Conservation (phyloP, 164 flowering plant genomes). For the Piper longum region DNA sequence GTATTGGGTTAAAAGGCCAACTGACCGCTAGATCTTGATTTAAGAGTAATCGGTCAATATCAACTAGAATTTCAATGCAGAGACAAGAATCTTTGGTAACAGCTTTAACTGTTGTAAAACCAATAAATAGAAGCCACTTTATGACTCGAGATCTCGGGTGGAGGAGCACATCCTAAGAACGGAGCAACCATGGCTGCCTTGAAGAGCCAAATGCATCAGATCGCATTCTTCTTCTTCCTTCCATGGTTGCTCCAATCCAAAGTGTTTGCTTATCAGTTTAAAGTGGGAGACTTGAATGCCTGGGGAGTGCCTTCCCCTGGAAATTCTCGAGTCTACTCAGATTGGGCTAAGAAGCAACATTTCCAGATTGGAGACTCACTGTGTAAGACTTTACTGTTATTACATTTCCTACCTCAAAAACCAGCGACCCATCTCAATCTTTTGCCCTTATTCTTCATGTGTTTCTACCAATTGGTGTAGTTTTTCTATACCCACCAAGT, state of each 20-base stretch:
- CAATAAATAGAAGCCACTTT: background rate
- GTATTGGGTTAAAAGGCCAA: too few species aligned
- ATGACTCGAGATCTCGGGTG: background rate
- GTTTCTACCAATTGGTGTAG: slow-evolving; percentile 20
- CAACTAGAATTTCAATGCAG: background rate
- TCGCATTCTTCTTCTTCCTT: slow-evolving; percentile 24
- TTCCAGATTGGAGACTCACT: slow-evolving; percentile 75
- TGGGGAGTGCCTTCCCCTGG: slow-evolving; percentile 81
- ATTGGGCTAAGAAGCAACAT: slow-evolving; percentile 51
- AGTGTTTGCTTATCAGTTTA: slow-evolving; percentile 39
- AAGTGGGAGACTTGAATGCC: slow-evolving; percentile 75
- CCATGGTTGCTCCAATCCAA: slow-evolving; percentile 28
- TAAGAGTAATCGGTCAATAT: background rate
- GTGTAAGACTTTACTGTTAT: slow-evolving; percentile 32
- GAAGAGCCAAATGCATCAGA: slow-evolving; percentile 10
- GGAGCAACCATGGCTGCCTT: slow-evolving; percentile 20
- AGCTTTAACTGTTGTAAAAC: background rate
- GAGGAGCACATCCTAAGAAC: background rate
- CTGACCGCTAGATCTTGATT: background rate
- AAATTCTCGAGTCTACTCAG: slow-evolving; percentile 42
- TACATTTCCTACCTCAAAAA: background rate
- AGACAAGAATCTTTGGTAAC: background rate
- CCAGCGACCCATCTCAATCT: too few species aligned
- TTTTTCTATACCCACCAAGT: slow-evolving; percentile 91
- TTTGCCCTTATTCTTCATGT: background rate